Conservation (phyloP, 129 eudicot genomes). For the Oenanthe sinensis region DNA sequence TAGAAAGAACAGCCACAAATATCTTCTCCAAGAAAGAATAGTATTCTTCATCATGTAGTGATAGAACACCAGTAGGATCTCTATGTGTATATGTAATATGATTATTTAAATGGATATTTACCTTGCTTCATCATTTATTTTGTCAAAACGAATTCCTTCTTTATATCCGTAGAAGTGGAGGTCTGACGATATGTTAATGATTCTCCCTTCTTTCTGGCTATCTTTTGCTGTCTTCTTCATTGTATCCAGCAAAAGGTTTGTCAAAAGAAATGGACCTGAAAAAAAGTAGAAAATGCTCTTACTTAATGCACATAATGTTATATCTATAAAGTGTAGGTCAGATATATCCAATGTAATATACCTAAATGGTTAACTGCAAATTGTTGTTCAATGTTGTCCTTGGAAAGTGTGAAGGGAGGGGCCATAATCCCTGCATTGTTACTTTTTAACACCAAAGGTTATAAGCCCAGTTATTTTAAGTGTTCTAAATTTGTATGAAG, state of each 20-base stretch:
- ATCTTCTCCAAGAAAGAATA: neutral
- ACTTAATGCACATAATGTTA: neutral
- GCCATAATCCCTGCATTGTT: slow-evolving; percentile 68
- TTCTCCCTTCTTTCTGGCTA: slow-evolving; percentile 52
- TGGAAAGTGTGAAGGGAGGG: slow-evolving; percentile 41
- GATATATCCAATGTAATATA: neutral
- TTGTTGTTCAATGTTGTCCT: slow-evolving; percentile 49
- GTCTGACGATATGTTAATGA: slow-evolving; percentile 44
- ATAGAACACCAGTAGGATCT: neutral
- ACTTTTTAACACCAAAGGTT: slow-evolving; percentile 20
- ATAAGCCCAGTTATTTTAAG: neutral
- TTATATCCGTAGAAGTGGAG: slow-evolving; percentile 26
- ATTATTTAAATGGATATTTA: neutral
- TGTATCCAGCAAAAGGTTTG: slow-evolving; percentile 45
- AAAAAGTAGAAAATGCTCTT: neutral
- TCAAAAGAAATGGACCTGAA: slow-evolving; percentile 55
- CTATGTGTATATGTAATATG: neutral
- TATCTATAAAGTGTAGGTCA: neutral
- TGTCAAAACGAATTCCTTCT: slow-evolving; percentile 55
- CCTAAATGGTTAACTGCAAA: slow-evolving; percentile 59
- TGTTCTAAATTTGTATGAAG: neutral
- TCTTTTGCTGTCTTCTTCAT: slow-evolving; percentile 42
- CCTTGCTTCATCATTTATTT: slow-evolving; percentile 42
- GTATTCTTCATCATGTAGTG: neutral
- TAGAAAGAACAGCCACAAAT: neutral